These are phyloP conservation scores for Xenoacremonium recifei DNA, from an alignment of 2,329 filamentous ascomycete species.

Conservation along the genomic window DNA sequence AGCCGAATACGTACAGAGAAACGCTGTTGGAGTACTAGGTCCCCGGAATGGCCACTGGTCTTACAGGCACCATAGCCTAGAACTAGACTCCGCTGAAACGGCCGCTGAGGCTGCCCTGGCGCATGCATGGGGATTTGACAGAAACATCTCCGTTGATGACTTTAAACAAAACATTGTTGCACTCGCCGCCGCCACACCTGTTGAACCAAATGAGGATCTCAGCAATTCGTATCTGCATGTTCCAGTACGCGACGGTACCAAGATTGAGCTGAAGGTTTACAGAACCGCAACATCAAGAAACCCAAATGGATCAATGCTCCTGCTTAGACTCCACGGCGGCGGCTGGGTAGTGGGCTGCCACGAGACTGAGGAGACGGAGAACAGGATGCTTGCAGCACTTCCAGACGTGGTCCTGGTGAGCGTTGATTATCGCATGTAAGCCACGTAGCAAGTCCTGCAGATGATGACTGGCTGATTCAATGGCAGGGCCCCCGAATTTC, in stretches of 20 bases:
- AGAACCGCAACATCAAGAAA: conserved; percentile 4
- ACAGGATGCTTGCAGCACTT: conserved; percentile 16
- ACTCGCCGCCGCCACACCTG: not conserved
- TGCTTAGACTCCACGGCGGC: conserved; percentile 24
- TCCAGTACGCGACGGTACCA: conserved; percentile 11
- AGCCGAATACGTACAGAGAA: no score
- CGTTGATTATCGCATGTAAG: conserved; percentile 20
- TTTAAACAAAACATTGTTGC: not conserved
- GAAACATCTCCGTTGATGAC: not conserved
- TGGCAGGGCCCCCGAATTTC: conserved; percentile 19
- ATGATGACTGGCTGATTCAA: not conserved
- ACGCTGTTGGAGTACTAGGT: no score
- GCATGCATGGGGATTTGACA: not conserved
- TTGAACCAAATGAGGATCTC: not conserved
- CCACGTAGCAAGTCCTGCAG: not conserved
- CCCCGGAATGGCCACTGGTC: no score
- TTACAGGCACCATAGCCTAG: no score
- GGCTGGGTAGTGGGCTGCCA: conserved; percentile 22
- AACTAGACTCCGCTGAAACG: no score
- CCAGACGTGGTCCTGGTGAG: conserved; percentile 20
- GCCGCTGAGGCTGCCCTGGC: no score
- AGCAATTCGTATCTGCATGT: not conserved
- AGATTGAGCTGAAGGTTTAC: conserved; percentile 20
- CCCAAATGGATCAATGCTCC: conserved; percentile 15
- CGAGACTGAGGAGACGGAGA: conserved; percentile 22